These are phyloP conservation scores for Suillus hirtellus DNA, from an alignment of 768 basidiomycete genomes.

Conservation along the genomic window DNA sequence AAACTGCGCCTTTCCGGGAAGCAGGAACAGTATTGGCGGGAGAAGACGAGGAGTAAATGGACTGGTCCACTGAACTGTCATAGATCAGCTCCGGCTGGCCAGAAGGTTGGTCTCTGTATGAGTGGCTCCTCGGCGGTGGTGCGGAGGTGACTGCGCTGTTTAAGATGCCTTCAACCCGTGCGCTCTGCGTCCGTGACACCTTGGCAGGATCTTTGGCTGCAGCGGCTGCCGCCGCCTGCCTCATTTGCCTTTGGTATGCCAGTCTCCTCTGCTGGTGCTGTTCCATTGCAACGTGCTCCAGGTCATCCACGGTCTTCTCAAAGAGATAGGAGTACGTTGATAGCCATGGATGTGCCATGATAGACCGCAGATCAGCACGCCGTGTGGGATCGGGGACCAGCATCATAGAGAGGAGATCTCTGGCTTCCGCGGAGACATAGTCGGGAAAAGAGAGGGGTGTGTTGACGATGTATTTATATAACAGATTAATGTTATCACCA, in stretches of 20 bases:
- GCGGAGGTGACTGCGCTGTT: slow-evolving; percentile 34
- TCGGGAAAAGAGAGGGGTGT: slow-evolving; percentile 97
- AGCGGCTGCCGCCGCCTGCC: slow-evolving; percentile 43
- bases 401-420: slow-evolving; percentile 86
- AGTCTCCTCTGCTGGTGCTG: slow-evolving; percentile 82
- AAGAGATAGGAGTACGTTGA: slow-evolving; percentile 51
- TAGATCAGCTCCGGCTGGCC: slow-evolving; percentile 70
- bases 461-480: slow-evolving; percentile 98
- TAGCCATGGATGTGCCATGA: slow-evolving; percentile 93
- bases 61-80: slow-evolving; percentile 67
- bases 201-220: slow-evolving; percentile 30
- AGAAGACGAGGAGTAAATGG: slow-evolving; percentile 41
- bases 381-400: slow-evolving; percentile 88
- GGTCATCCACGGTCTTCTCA: slow-evolving; percentile 68
- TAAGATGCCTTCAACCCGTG: slow-evolving; percentile 50
- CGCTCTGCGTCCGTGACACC: slow-evolving; percentile 52
- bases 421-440: slow-evolving; percentile 81
- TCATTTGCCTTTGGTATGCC: slow-evolving; percentile 82
- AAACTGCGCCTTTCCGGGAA: slow-evolving; percentile 39
- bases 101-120: slow-evolving; percentile 51
- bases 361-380: slow-evolving; percentile 70
- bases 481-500: slow-evolving; percentile 97
- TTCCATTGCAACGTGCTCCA: slow-evolving; percentile 80
- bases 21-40: slow-evolving; percentile 35
- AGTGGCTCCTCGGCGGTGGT: slow-evolving; percentile 39